These are phyloP conservation scores for Solanum gandarillasii DNA, from an alignment of 257 asterid species.

Conservation along the genomic window DNA sequence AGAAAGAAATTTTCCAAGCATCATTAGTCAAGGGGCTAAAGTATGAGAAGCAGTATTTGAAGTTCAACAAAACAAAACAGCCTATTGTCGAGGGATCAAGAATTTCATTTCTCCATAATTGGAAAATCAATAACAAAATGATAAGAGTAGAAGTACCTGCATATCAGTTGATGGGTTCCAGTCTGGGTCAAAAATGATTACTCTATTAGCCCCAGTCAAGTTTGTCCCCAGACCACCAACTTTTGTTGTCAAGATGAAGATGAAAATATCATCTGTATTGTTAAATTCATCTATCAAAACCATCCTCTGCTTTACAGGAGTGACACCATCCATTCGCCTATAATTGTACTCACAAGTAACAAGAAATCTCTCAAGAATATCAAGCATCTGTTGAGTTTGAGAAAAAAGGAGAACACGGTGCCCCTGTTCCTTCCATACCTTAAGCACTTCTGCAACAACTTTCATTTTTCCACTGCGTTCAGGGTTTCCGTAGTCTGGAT, in stretches of 20 bases:
- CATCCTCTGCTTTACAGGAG: conserved; percentile 91
- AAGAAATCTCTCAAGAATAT: conserved; percentile 77
- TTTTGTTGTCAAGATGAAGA: conserved; percentile 85
- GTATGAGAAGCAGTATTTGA: neutral
- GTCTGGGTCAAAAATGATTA: conserved; percentile 94
- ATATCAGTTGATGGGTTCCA: conserved; percentile 99
- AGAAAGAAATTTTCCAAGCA: neutral
- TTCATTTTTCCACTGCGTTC: conserved; percentile 91
- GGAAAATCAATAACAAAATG: neutral
- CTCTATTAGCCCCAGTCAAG: conserved; percentile 94
- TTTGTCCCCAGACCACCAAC: conserved; percentile 98
- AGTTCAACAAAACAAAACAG: neutral
- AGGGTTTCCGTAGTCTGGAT: conserved; percentile 92
- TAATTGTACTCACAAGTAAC: conserved; percentile 39
- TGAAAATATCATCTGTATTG: conserved; percentile 61
- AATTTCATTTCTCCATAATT: neutral
- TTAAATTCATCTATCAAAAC: conserved; percentile 87
- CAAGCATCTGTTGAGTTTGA: conserved; percentile 98
- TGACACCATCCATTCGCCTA: conserved; percentile 93
- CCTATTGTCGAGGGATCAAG: neutral
- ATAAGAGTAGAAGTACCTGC: conserved; percentile 44
- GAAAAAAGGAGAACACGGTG: conserved; percentile 93
- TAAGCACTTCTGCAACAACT: conserved; percentile 82
- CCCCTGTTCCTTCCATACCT: conserved; percentile 92
- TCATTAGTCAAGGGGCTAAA: neutral